Evolutionary conservation across 2,329 filamentous ascomycete genomes (phyloP).

Genomic region (Claviceps sp.): DNA sequence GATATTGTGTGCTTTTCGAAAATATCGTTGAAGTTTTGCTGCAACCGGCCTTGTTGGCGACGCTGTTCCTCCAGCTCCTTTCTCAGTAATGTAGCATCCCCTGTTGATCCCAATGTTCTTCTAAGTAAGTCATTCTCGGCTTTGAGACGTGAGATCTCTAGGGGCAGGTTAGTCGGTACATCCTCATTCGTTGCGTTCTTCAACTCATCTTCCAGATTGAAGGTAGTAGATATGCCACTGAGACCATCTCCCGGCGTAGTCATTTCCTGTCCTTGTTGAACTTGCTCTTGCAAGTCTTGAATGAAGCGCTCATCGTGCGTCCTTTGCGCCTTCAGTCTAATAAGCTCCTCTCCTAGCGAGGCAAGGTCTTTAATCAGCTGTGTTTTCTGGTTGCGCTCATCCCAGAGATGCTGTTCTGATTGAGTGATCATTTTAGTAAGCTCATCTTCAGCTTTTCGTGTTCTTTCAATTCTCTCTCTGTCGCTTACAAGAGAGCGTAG

Average conservation of each 20-base stretch:
- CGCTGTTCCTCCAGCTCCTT: constrained; percentile 42
- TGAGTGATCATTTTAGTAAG: constrained; percentile 27
- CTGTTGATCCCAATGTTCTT: constrained; percentile 37
- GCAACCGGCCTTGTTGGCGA: constrained; percentile 35
- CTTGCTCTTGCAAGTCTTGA: constrained; percentile 45
- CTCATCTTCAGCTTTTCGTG: constrained; percentile 24
- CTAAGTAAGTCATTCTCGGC: constrained; percentile 48
- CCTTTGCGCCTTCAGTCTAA: constrained; percentile 32
- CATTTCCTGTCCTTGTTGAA: constrained; percentile 24
- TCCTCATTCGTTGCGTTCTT: constrained; percentile 31
- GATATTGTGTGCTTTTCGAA: constrained; percentile 44
- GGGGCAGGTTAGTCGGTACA: constrained; percentile 25
- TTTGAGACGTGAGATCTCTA: constrained; percentile 44
- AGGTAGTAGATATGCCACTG: constrained; percentile 10
- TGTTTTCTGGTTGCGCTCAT: constrained; percentile 31
- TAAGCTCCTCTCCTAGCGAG: constrained; percentile 32
- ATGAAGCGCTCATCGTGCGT: constrained; percentile 40
- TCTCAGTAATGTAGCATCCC: constrained; percentile 40
- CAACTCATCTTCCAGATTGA: constrained; percentile 48
- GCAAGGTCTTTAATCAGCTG: constrained; percentile 31
- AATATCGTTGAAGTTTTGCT: constrained; percentile 40
- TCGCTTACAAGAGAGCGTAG: constrained; percentile 24
- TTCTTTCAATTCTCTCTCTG: constrained; percentile 19
- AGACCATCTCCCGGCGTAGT: constrained; percentile 10
- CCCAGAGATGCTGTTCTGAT: constrained; percentile 28